Evolutionary conservation across 1,284 basidiomycete genomes (phyloP), one percentile per base, ranked within the genome.

Genomic region (Ganoderma boninense): DNA sequence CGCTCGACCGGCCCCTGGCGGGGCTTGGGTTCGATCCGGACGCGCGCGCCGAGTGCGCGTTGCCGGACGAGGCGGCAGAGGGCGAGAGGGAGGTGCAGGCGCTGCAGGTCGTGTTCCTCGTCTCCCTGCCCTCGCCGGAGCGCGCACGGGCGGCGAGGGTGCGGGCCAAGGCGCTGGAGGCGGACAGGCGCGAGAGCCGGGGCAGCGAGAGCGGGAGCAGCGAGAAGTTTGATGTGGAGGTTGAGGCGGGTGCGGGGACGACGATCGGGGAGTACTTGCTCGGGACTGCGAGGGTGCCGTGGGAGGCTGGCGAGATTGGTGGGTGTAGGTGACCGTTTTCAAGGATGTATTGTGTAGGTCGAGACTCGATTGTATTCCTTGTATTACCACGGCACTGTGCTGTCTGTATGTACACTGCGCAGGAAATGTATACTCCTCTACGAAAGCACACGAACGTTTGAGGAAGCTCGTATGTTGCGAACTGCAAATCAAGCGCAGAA

Each of bases 51-150:
- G 57, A 60, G 11, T 5, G 10, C 40, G 6, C 20, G 40, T 7
- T 46, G 38, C 38, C 23, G 42, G 40, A 62, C 23, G 60, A 44
- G 57, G n/a, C 57, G 1, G 8, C 35, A 20, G 65, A 62, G 54
- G n/a, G 44, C 8, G 59, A 46, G 16, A 18, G 43, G 35, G 44
- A 40, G 40, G 68, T 75, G 32, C 61, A 64, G 46, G 74, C 62
- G n/a, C 23, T 79, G 23, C 76, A 77, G 62, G 71, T 79, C 40
- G 72, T 78, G 6, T 71, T 80, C 16, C 67, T 80, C 29, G 66
- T 80, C 18, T 68, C 76, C 4, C 79, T 80, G 79, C 79, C 79
- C 13, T 77, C 77, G 0, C 73, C 71, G 2, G 71, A 66, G 38
- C 66, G 62, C 11, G 64, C 72, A 44, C 59, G 23, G 20, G 62